A percentile compares a stretch with the other conserved stretches of the same genome.
Conservation (phyloP, 164 flowering plant species). For the Protea cynaroides region DNA sequence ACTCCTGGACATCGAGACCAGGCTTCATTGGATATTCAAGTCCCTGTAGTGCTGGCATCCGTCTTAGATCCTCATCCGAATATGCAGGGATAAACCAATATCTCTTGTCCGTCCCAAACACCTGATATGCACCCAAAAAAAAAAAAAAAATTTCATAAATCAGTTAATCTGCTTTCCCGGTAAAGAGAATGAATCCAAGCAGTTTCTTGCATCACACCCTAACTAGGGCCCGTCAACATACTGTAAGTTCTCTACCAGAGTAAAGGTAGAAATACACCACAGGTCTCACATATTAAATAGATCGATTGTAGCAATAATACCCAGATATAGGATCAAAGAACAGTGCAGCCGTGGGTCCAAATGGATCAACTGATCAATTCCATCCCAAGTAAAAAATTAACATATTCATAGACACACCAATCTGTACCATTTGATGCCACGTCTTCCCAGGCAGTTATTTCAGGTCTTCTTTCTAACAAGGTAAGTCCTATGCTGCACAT, state of each 20-base stretch:
- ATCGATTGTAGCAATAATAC: neutral
- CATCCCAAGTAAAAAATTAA: too few relatives aligned
- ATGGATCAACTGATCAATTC: too few relatives aligned
- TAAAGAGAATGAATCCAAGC: neutral
- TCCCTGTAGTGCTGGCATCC: slow-evolving; percentile 92
- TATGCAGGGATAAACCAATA: slow-evolving; percentile 79
- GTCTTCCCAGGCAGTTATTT: too few relatives aligned
- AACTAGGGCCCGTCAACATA: too few relatives aligned
- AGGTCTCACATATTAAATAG: neutral
- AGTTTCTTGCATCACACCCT: neutral
- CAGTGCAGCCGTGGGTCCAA: too few relatives aligned
- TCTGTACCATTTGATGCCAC: too few relatives aligned
- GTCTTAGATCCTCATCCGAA: slow-evolving; percentile 72
- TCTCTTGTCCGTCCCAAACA: slow-evolving; percentile 56
- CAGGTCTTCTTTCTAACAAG: too few relatives aligned
- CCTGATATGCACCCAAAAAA: slow-evolving; percentile 34
- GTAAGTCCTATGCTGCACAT: too few relatives aligned
- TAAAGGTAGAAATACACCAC: neutral
- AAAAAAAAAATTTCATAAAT: neutral
- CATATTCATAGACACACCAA: too few relatives aligned
- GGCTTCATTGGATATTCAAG: slow-evolving; percentile 91
- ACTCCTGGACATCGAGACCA: slow-evolving; percentile 61
- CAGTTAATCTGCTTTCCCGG: neutral
- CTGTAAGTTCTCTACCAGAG: too few relatives aligned
- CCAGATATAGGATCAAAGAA: too few relatives aligned